Conservation (phyloP, 1,139 yeast species). For the Diutina catenulata region DNA sequence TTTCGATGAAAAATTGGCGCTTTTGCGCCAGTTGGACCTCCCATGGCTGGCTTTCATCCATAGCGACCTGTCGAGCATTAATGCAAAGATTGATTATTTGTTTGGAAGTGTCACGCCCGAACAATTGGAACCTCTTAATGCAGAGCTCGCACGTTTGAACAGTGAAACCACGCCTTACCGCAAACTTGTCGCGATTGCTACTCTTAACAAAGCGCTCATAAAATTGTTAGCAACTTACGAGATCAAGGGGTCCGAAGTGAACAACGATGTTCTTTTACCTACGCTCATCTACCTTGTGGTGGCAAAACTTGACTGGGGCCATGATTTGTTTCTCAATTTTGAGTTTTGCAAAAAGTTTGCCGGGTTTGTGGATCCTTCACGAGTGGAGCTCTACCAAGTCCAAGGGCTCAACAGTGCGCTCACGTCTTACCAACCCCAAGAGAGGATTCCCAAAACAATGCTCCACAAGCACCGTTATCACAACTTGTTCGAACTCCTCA, state of each 20-base stretch:
- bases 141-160: background rate
- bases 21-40: constrained; percentile 16
- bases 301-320: constrained; percentile 8
- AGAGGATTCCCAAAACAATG: constrained; percentile 6
- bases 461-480: constrained; percentile 6
- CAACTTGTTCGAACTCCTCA: constrained; percentile 22
- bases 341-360: constrained; percentile 26
- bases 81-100: background rate
- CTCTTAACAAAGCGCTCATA: background rate
- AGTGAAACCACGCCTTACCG: background rate
- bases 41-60: constrained; percentile 12
- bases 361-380: constrained; percentile 22
- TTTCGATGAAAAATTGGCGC: constrained; percentile 22
- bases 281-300: constrained; percentile 21
- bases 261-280: constrained; percentile 30
- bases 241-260: constrained; percentile 15
- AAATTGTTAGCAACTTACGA: constrained; percentile 9
- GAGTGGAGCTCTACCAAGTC: constrained; percentile 13
- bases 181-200: background rate
- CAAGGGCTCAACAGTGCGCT: constrained; percentile 5
- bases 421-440: constrained; percentile 14
- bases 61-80: background rate
- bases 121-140: background rate
- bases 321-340: constrained; percentile 26
- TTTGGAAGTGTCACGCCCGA: background rate